Evolutionary conservation across 2,329 filamentous ascomycete species (phyloP).

Genomic region (Didymella arachidicola): DNA sequence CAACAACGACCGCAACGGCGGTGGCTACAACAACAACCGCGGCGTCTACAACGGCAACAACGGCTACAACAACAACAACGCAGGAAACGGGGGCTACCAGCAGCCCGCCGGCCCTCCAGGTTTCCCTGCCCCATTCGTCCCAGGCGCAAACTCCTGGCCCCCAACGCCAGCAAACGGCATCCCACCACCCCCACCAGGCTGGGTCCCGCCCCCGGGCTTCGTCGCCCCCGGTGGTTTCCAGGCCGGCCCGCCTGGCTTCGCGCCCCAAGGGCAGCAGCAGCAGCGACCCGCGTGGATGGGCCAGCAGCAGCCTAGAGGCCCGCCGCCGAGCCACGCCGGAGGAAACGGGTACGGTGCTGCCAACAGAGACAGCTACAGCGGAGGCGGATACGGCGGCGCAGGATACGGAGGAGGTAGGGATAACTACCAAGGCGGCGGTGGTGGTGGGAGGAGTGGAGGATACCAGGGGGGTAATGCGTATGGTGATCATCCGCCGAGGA

Average conservation of each 20-base stretch:
- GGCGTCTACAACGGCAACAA: constrained; percentile 33
- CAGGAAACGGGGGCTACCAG: constrained; percentile 4
- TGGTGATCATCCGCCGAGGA: constrained; percentile 28
- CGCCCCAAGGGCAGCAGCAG: constrained; percentile 25
- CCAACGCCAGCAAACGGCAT: constrained; percentile 40
- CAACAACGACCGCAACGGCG: constrained; percentile 35
- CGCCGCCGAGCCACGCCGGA: constrained; percentile 31
- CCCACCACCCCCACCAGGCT: constrained; percentile 41
- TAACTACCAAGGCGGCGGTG: constrained; percentile 28
- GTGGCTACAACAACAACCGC: constrained; percentile 9
- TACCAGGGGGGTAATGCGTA: constrained; percentile 34
- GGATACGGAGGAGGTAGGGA: constrained; percentile 24
- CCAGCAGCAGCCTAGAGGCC: constrained; percentile 29
- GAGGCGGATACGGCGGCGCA: constrained; percentile 1
- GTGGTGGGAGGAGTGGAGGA: constrained; percentile 30
- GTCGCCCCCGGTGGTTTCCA: constrained; percentile 16
- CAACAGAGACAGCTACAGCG: constrained; percentile 35
- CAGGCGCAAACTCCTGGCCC: constrained; percentile 29
- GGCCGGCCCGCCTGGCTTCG: constrained; percentile 27
- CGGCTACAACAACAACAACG: neutral
- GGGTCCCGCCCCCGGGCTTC: constrained; percentile 37
- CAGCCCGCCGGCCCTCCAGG: neutral
- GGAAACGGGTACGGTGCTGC: constrained; percentile 16
- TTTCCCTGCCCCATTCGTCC: constrained; percentile 28
- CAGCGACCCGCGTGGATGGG: constrained; percentile 30